Conservation (phyloP, 2,329 filamentous ascomycete genomes). For the Apiospora phragmitis region DNA sequence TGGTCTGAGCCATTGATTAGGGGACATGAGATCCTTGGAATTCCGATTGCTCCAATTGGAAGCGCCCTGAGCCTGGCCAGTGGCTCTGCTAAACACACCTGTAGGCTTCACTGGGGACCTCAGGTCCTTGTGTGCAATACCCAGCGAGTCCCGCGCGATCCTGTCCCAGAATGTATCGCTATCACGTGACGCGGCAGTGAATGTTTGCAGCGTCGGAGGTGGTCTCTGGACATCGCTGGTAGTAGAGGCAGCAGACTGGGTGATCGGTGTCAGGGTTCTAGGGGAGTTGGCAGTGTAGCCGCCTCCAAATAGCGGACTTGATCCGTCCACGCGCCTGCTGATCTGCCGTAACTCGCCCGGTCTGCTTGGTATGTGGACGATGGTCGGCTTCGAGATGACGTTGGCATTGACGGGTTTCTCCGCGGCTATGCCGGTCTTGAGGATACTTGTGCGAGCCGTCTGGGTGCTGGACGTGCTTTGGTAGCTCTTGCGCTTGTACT, state of each 20-base stretch:
- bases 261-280: slow-evolving; percentile 22
- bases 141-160: slow-evolving; percentile 26
- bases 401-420: slow-evolving; percentile 29
- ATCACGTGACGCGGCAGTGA: slow-evolving; percentile 14
- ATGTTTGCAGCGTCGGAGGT: slow-evolving; percentile 15
- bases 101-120: slow-evolving; percentile 3
- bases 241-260: slow-evolving; percentile 10
- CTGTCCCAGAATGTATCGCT: slow-evolving; percentile 28
- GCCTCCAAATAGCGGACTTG: slow-evolving; percentile 28
- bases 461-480: slow-evolving; percentile 25
- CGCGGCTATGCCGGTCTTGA: slow-evolving; percentile 26
- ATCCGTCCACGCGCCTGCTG: slow-evolving; percentile 26
- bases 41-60: background rate
- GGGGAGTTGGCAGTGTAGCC: slow-evolving; percentile 25
- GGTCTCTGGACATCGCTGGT: slow-evolving; percentile 15
- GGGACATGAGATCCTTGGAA: slow-evolving; percentile 11
- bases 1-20: background rate
- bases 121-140: slow-evolving; percentile 29
- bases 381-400: slow-evolving; percentile 28
- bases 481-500: slow-evolving; percentile 26
- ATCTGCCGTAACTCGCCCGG: slow-evolving; percentile 29
- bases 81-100: slow-evolving; percentile 37
- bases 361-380: slow-evolving; percentile 33
- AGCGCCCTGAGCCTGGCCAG: background rate
- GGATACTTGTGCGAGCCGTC: slow-evolving; percentile 32